A percentile compares a stretch with the other conserved stretches of the same genome.
These are phyloP conservation scores for Nitzschia sp. DNA, from an alignment of 108 stramenopile genomes.

Conservation along the genomic window DNA sequence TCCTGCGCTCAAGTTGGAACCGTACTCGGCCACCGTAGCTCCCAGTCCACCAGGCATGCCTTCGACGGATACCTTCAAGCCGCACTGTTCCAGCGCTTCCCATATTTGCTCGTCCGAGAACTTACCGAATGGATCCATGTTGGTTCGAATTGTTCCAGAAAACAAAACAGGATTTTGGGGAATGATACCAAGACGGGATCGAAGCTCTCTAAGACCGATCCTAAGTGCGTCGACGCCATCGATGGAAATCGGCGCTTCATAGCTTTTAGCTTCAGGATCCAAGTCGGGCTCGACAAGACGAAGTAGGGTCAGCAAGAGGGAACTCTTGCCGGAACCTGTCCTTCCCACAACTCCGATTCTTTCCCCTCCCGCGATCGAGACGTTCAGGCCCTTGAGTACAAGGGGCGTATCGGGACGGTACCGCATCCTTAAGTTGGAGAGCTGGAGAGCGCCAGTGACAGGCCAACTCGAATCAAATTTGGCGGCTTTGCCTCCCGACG, in stretches of 20 bases:
- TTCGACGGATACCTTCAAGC: slow-evolving; percentile 65
- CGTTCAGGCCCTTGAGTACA: slow-evolving; percentile 86
- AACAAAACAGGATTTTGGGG: slow-evolving; percentile 95
- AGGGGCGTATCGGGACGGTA: slow-evolving; percentile 83
- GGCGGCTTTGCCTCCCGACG: slow-evolving; percentile 55
- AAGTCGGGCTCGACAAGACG: slow-evolving; percentile 85
- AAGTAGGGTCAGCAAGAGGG: slow-evolving; percentile 76
- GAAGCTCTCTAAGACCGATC: slow-evolving; percentile 83
- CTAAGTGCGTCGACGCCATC: slow-evolving; percentile 88
- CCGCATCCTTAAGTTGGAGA: slow-evolving; percentile 77
- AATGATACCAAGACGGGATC: slow-evolving; percentile 88
- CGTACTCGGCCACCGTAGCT: slow-evolving; percentile 86
- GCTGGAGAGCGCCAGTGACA: slow-evolving; percentile 62
- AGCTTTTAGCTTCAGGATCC: slow-evolving; percentile 28
- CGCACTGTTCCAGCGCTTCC: slow-evolving; percentile 71
- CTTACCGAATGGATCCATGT: slow-evolving; percentile 88
- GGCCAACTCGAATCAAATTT: slow-evolving; percentile 72
- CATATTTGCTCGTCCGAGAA: slow-evolving; percentile 66
- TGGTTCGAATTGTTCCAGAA: slow-evolving; percentile 83
- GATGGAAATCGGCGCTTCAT: slow-evolving; percentile 68
- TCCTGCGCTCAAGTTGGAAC: slow-evolving; percentile 90
- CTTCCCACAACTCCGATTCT: slow-evolving; percentile 90
- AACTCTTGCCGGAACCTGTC: slow-evolving; percentile 76
- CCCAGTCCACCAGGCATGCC: slow-evolving; percentile 57
- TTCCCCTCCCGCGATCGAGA: slow-evolving; percentile 79